Evolutionary conservation across 495 filamentous ascomycete genomes (phyloP).

Genomic region (Massariosphaeria phaeospora): DNA sequence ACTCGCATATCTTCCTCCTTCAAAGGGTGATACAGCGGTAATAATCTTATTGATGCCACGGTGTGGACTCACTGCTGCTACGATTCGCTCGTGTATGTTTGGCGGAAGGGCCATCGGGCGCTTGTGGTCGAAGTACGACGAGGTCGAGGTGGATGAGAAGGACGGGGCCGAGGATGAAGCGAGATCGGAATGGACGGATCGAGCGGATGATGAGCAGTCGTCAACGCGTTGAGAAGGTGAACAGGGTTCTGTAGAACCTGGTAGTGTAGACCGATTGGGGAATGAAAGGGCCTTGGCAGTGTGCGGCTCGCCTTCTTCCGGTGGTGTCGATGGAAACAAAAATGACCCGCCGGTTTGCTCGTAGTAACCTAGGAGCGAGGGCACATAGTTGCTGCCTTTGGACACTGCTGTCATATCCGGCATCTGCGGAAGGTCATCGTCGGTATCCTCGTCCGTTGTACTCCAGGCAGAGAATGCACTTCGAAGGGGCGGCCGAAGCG

Average conservation of each 20-base stretch:
- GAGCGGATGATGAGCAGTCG: constrained; percentile 9
- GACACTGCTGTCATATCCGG: constrained; percentile 2
- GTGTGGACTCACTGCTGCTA: constrained; percentile 17
- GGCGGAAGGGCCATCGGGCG: constrained; percentile 1
- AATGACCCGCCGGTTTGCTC: constrained; percentile 15
- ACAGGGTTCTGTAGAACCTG: neutral
- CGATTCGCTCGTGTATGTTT: constrained; percentile 11
- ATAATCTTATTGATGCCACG: neutral
- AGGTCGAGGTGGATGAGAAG: constrained; percentile 20
- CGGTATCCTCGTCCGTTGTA: constrained; percentile 25
- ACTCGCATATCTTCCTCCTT: constrained; percentile 10
- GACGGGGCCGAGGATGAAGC: constrained; percentile 22
- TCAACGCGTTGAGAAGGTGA: neutral
- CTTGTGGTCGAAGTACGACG: constrained; percentile 27
- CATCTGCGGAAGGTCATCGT: constrained; percentile 8
- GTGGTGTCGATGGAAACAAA: constrained; percentile 15
- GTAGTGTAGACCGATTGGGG: constrained; percentile 3
- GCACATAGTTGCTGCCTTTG: constrained; percentile 2
- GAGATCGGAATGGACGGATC: constrained; percentile 14
- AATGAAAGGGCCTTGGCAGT: constrained; percentile 3
- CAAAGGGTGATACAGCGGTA: constrained; percentile 19
- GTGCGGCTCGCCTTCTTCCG: neutral
- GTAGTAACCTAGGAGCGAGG: constrained; percentile 23
- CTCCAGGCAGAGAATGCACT: constrained; percentile 28
- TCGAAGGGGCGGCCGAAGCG: constrained; percentile 18